These are phyloP conservation scores for Sclerotinia glacialis DNA, from an alignment of 2,329 filamentous ascomycete genomes.

Conservation along the genomic window DNA sequence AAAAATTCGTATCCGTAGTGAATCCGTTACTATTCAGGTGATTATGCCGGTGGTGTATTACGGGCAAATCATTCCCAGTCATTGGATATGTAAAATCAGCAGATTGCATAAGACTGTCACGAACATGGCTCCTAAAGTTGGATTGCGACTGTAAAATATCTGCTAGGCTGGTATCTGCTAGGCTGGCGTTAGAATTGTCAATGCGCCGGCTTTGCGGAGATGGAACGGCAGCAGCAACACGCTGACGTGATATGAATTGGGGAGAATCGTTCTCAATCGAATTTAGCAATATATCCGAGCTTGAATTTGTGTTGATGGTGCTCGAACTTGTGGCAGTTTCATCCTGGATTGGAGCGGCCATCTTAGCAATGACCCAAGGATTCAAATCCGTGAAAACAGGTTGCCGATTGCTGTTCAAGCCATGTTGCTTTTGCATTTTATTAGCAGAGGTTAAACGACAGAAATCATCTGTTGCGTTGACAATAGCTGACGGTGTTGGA, in stretches of 20 bases:
- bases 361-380: conserved; percentile 45
- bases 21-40: conserved; percentile 28
- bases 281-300: background rate
- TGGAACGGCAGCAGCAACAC: background rate
- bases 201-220: background rate
- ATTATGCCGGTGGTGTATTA: background rate
- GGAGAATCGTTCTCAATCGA: background rate
- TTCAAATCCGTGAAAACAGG: conserved; percentile 35
- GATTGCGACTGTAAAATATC: conserved; percentile 7
- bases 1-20: conserved; percentile 31
- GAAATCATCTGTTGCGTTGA: conserved; percentile 39
- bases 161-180: background rate
- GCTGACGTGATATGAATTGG: background rate
- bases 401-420: background rate
- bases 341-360: conserved; percentile 33
- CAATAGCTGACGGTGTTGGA: background rate
- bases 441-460: background rate
- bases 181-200: background rate
- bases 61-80: background rate
- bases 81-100: background rate
- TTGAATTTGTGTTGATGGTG: background rate
- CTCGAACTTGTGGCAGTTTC: background rate
- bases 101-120: background rate
- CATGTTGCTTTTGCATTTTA: background rate
- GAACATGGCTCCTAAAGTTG: background rate